Conservation (phyloP, 495 filamentous ascomycete genomes). For the Xylaria palmicola region DNA sequence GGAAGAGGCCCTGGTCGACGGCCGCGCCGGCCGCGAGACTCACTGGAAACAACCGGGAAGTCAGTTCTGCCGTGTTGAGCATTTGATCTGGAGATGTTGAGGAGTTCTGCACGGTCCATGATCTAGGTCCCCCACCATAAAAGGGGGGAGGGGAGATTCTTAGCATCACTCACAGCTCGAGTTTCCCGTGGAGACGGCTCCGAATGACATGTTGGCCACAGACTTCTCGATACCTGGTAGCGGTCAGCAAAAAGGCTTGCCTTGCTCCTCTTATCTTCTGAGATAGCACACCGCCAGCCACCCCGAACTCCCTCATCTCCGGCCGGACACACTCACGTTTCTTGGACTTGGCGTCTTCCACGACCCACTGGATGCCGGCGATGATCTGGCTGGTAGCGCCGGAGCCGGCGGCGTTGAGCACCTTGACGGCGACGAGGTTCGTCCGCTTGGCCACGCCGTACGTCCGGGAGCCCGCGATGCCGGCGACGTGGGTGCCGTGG, state of each 20-base stretch:
- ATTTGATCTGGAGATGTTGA: too few species aligned
- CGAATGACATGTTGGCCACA: slow-evolving; percentile 48
- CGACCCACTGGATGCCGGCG: slow-evolving; percentile 50
- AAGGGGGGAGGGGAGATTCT: too few species aligned
- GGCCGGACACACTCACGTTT: slow-evolving; percentile 24
- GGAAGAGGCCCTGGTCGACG: slow-evolving; percentile 41
- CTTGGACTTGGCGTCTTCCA: slow-evolving; percentile 33
- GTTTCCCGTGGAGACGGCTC: slow-evolving; percentile 39
- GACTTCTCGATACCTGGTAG: slow-evolving; percentile 28
- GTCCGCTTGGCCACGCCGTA: slow-evolving; percentile 40
- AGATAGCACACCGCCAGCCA: too few species aligned
- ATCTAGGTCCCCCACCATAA: too few species aligned
- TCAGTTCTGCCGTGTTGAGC: too few species aligned
- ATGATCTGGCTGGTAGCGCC: slow-evolving; percentile 46
- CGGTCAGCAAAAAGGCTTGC: too few species aligned
- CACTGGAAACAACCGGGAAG: too few species aligned
- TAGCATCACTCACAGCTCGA: too few species aligned
- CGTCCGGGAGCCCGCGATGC: slow-evolving; percentile 30
- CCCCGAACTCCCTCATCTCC: too few species aligned
- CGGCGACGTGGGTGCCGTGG: slow-evolving; percentile 39
- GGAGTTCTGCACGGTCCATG: too few species aligned
- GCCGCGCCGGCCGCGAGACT: slow-evolving; percentile 42
- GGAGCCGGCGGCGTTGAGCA: slow-evolving; percentile 38
- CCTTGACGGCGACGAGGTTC: slow-evolving; percentile 36
- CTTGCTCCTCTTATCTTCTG: too few species aligned